Evolutionary conservation across 148 eudicot genomes (phyloP).

Genomic region (Camellia granthamiana): DNA sequence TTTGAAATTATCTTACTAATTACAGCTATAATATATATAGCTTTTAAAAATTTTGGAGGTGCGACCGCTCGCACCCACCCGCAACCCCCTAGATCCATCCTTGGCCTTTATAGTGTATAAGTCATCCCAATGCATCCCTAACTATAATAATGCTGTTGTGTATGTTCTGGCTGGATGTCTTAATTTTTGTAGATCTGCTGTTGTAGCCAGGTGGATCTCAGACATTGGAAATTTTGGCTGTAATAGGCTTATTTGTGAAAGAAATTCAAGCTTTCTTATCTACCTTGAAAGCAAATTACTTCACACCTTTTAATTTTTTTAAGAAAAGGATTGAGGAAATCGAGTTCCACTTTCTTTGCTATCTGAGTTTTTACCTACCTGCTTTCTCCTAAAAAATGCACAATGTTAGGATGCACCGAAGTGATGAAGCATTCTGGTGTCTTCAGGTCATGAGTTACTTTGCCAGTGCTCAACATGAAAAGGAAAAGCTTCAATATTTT

Average conservation of each 20-base stretch:
- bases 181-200: background rate
- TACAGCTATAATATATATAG: too few relatives aligned
- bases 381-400: slow-evolving; percentile 4
- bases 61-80: too few relatives aligned
- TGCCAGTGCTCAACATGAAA: slow-evolving; percentile 93
- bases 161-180: background rate
- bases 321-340: background rate
- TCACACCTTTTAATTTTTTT: background rate
- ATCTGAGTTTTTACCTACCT: background rate
- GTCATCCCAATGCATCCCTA: background rate
- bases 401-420: background rate
- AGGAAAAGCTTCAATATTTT: slow-evolving; percentile 87
- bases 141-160: background rate
- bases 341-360: background rate
- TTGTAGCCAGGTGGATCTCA: background rate
- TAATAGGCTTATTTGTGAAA: background rate
- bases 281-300: background rate
- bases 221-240: background rate
- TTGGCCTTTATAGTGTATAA: background rate
- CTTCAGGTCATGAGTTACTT: slow-evolving; percentile 84
- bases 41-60: too few relatives aligned
- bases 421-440: slow-evolving; percentile 9
- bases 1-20: too few relatives aligned
- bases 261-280: background rate
- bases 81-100: too few relatives aligned